Base-by-base conservation (phyloP, 108 stramenopile species). In the Mayamaea pseudoterrestris region DNA sequence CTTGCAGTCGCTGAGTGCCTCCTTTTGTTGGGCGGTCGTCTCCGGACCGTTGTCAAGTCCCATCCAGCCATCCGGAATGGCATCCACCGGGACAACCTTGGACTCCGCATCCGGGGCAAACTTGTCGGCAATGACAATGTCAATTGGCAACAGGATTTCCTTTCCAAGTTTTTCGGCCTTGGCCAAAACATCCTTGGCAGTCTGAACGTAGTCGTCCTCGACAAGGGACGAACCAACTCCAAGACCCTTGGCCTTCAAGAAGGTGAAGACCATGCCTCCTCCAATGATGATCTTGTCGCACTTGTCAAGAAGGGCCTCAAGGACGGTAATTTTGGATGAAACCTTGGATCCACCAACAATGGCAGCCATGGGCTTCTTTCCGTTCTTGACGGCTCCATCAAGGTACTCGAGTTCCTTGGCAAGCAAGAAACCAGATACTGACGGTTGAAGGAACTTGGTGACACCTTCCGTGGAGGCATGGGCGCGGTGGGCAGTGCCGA, bases 271-370 rank as follows among this genome's bases (percentile, higher is more conserved):
- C 97, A 98, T 98, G 54, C 96, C 97, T 53, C 99, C 97, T 58
- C 99, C 96, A 58, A 99, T 94, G 81, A 99, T 71, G 68, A 98
- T 74, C 65, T 74, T 88, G 73, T 99, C 97, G 67, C 93, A 95
- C 85, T 97, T 97, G 61, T 96, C 93, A 50, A 99, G 81, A 61
- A 99, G 92, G 54, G 92, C 88, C 65, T 97, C 83, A 53, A 99
- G 90, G 71, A 99, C 97, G 53, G 94, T 83, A 69, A 99, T 96
- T 92, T 98, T 98, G 76, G 94, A 82, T 46, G 95, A 95, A 34
- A 99, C 96, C 93, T 99, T 99, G 69, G 97, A 95, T 73, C 99
- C 99, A 53, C 99, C 99, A 44, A 99, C 93, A 60, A 99, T 94
- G 61, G 97, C 96, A 37, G 96, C 94, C 83, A 98, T 95, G 31